Evolutionary conservation across 2,329 filamentous ascomycete genomes (phyloP), one percentile per base, ranked within the genome.

Genomic region (Capronia americana): DNA sequence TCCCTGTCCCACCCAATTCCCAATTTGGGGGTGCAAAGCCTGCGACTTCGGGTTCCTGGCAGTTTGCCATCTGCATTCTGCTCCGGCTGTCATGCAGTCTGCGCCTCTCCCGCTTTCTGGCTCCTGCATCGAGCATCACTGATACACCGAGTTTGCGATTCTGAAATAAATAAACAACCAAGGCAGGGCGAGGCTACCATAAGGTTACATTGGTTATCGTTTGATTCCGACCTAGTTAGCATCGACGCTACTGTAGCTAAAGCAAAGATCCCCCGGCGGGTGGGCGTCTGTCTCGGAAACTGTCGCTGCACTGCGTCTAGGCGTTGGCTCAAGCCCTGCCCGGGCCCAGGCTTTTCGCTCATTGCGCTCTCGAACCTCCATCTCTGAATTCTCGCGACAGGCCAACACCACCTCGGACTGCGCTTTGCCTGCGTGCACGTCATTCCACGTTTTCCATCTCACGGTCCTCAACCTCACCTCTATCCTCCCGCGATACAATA

Each of bases 371-470:
- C 44, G 32, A 61, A 30, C 32, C 51, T 46, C 58, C 24, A 51
- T 57, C 53, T 61, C 58, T 48, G 46, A 38, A 54, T 55, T 51
- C 58, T 68, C 65, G 65, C 62, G 53, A 65, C 38, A 44, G 38
- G 38, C 17, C 38, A 44, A 41, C 34, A 41, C 30, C 58, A 55
- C 44, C 28, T 60, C 44, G 30, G n/a, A 62, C 57, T 41, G 23
- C 26, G 34, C 44, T 28, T 23, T 57, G 32, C 59, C 53, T n/a
- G 24, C 28, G 53, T 65, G 61, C 57, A 67, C 65, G 65, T 67
- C 65, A 67, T 67, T 54, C 57, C 57, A 41, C 44, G 23, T 30
- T 50, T 58, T 56, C 32, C 44, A 44, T 58, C 53, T 58, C 53
- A 56, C 32, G 32, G 20, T 61, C 55, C 46, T 65, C 48, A 59